Evolutionary conservation across 495 filamentous ascomycete genomes (phyloP), one percentile per base, ranked within the genome.

Genomic region (Bathelium albidoporum): DNA sequence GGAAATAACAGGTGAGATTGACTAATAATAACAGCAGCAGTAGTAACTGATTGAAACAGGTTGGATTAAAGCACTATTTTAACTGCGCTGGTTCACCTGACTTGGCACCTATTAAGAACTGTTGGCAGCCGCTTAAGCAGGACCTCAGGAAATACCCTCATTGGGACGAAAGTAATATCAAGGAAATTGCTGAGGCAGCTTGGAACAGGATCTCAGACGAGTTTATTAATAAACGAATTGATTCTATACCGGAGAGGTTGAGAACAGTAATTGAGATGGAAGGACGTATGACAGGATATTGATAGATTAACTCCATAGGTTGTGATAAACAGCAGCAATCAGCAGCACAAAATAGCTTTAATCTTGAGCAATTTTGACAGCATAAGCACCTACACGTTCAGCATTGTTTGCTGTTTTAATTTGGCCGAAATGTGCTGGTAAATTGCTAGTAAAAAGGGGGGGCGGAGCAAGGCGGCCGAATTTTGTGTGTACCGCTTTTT

Each of bases 1-100:
- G 59, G 55, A 67, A 67, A 26, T 20, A 61, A 39, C 5, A 39
- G 34, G 14, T 5, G 5, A 39, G 14, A 39, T 39, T 39, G 34
- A n/a, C n/a, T n/a, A n/a, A n/a, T n/a, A n/a, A n/a, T n/a, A n/a
- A n/a, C n/a, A n/a, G n/a, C n/a, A n/a, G n/a, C n/a, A n/a, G n/a
- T n/a, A n/a, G n/a, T n/a, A n/a, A n/a, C n/a, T n/a, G n/a, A n/a
- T n/a, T n/a, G n/a, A n/a, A n/a, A n/a, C n/a, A n/a, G n/a, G n/a
- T n/a, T n/a, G n/a, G n/a, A n/a, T n/a, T n/a, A n/a, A 39, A 39
- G 5, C 14, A 39, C 14, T 39, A 39, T 39, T 39, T 5, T 5
- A 39, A 39, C 14, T 39, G 34, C 34, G 5, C 34, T 39, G 14
- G 14, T 39, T 39, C 34, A 39, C 14, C 34, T 5, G 34, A 39